Base-by-base conservation (phyloP, 176 grass and related monocot genomes). In the Avena sativa region DNA sequence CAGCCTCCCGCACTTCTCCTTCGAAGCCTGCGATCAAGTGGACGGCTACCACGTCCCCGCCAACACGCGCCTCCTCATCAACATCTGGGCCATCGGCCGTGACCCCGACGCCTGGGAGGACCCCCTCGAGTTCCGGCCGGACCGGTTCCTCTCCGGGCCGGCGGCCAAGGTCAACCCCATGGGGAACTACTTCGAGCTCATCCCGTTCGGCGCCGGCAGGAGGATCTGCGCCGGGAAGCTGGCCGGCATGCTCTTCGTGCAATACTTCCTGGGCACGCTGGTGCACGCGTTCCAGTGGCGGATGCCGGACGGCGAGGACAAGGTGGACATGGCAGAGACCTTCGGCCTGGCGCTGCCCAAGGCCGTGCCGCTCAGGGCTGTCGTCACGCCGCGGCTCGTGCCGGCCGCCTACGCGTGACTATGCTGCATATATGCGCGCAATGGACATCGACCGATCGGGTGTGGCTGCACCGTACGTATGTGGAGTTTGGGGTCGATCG, bases 201-300 rank as follows among this genome's bases (percentile, higher is more conserved):
- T 97, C 40, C 95, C 95, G 6, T 94, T 97, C 53, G 95, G 92
- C 60, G 95, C 92, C 7, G 95, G 95, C 4, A 11, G 95, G 17
- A 59, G 95, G 86, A 88, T 97, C 66, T 97, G 95, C 71, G 95
- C 95, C 1, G 95, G 95, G 1, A 97, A 97, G 89, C 81, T 97
- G 3, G 92, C 87, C 0, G 95, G 95, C 4, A 94, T 97, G 95
- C 78, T 92, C 34, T 97, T 97, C 85, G 95, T 97, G 71, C 95
- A 97, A 74, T 94, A 94, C 51, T 83, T 97, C 43, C 21, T 97
- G 4, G 95, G 92, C 0, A 89, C 74, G 23, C 66, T 97, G 53
- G 44, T 94, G 53, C 95, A 97, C 84, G 86, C 92, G 0, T 97
- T 97, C 73, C 81, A 97, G 3, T 92, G 92, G 95, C 43, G 92